Conservation (phyloP, 345 rosid genomes). For the Sonneratia alba region DNA sequence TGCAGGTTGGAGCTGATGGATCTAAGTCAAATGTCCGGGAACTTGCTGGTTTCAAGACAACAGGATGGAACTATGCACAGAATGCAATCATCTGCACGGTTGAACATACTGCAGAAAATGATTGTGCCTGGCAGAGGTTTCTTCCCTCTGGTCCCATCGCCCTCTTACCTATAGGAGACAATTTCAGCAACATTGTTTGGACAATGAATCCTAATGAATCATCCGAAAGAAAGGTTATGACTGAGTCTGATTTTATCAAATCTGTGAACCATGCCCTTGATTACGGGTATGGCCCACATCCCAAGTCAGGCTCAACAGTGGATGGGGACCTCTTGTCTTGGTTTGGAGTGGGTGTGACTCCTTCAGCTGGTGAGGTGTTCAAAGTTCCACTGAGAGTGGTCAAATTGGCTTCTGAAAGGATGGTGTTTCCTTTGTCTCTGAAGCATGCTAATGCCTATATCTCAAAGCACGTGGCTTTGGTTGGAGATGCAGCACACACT, state of each 20-base stretch:
- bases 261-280: conserved; percentile 74
- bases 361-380: conserved; percentile 49
- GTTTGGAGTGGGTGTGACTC: conserved; percentile 33
- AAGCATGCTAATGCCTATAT: conserved; percentile 66
- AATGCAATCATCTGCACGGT: conserved; percentile 90
- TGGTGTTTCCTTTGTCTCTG: conserved; percentile 83
- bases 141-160: conserved; percentile 91
- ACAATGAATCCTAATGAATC: conserved; percentile 79
- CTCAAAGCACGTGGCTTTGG: conserved; percentile 53
- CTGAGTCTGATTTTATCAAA: conserved; percentile 66
- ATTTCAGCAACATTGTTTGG: conserved; percentile 89
- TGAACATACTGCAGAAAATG: conserved; percentile 59
- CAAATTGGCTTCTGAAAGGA: conserved; percentile 66
- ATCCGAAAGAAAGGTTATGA: conserved; percentile 52
- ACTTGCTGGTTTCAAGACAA: conserved; percentile 68
- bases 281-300: conserved; percentile 76
- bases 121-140: conserved; percentile 89
- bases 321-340: conserved; percentile 39
- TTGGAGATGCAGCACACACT: conserved; percentile 94
- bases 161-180: conserved; percentile 77
- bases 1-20: conserved; percentile 94
- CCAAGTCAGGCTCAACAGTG: conserved; percentile 37
- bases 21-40: conserved; percentile 82
- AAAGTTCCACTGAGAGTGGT: conserved; percentile 70
- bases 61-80: conserved; percentile 86